Base-by-base conservation (phyloP, 305 asterid genomes). In the Nicotiana rustica region DNA sequence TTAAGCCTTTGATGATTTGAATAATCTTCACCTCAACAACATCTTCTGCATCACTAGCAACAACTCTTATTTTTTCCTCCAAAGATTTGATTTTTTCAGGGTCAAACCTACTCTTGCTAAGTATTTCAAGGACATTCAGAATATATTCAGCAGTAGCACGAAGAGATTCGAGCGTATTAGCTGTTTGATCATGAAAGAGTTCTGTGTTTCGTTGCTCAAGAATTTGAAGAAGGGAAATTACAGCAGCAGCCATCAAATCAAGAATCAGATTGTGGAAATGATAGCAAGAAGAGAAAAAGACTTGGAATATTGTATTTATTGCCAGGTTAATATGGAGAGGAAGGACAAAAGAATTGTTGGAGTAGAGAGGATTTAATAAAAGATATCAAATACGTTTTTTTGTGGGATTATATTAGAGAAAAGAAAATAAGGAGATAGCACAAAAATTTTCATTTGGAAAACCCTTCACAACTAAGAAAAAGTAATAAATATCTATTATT, bases 31-130 rank as follows among this genome's bases (percentile, higher is more conserved):
- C 17, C 17, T 68, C 9, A 36, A 68, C 4, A 9, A 68, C 15
- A n/a, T 68, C 31, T 2, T 68, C 77, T 68, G 55, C 77, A 4
- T 68, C 2, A 4, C 3, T 36, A 36, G 33, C 1, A 2, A 55
- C 56, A 68, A 10, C 77, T 68, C 77, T 36, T 1, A 36, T 68
- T 9, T 68, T 68, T n/a, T 68, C 56, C 15, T 68, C 77, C 77
- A 68, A 68, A 68, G 55, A 36, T 67, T 35, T 35, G 21, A 35
- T 3, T 13, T 67, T 67, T 67, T 67, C 75, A 35, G 6, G 44
- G 14, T 17, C 52, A 67, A 31, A 67, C 18, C 52, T 35, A 3
- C 67, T 67, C 41, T 18, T 67, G 21, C 8, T 35, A 35, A 3
- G 0, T 33, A 35, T 9, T 68, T 68, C 77, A 68, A 36, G 9